A percentile compares a stretch with the other conserved stretches of the same genome.
phyloP scores from a whole-genome alignment of 805 yeast species.

The Candida dajiaensis region DNA sequence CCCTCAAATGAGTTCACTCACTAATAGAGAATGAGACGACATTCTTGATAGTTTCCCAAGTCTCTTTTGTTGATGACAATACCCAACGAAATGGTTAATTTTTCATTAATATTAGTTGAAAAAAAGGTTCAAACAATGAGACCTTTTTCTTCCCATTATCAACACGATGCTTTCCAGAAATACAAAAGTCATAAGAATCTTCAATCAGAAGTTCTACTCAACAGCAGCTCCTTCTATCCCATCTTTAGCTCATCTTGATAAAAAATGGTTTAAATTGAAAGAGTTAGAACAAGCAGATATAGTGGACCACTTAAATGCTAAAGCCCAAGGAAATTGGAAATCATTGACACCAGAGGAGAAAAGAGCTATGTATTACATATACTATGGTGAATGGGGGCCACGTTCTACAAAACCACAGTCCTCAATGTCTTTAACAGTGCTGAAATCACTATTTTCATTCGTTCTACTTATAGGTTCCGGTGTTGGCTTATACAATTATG shows the following conservation, averaged over 20 bases:
- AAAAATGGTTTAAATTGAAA: conserved; percentile 28
- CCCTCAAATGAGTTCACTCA: too few relatives aligned
- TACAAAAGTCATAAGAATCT: background rate
- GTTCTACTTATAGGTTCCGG: conserved; percentile 16
- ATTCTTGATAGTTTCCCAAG: background rate
- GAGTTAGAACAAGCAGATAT: conserved; percentile 30
- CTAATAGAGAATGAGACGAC: background rate
- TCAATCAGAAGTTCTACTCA: background rate
- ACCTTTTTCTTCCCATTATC: too few relatives aligned
- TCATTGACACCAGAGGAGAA: conserved; percentile 24
- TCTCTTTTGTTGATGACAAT: background rate
- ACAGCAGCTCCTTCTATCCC: conserved; percentile 10
- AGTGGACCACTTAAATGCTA: conserved; percentile 28
- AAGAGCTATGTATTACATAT: conserved; percentile 28
- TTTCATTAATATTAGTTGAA: background rate
- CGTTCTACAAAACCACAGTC: conserved; percentile 13
- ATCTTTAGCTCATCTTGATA: conserved; percentile 25
- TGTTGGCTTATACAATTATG: conserved; percentile 15
- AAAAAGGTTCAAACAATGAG: too few relatives aligned
- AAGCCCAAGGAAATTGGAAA: conserved; percentile 29
- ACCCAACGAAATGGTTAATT: background rate
- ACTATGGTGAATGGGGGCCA: conserved; percentile 36
- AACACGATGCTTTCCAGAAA: background rate
- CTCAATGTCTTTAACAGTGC: conserved; percentile 9
- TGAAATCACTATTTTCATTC: conserved; percentile 15